Conservation (phyloP, 164 flowering plant genomes). For the Annona squamosa region DNA sequence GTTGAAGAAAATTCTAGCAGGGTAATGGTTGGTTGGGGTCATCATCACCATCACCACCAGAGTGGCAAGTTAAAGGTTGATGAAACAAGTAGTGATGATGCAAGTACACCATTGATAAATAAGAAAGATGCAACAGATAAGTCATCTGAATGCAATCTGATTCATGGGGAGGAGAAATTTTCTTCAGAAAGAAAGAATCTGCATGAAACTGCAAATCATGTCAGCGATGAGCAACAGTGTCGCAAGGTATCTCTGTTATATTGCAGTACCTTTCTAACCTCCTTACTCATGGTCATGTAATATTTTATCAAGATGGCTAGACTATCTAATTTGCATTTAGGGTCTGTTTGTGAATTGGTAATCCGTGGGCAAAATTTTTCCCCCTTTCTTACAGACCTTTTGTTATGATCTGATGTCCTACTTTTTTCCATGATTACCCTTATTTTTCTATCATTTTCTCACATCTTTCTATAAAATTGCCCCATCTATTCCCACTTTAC, state of each 20-base stretch:
- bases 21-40: constrained; percentile 39
- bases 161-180: constrained; percentile 17
- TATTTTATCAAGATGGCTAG: background rate
- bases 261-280: background rate
- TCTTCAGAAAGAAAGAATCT: constrained; percentile 5
- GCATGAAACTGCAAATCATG: too few relatives aligned
- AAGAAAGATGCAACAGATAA: constrained; percentile 12
- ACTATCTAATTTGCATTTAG: background rate
- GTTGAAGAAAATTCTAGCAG: constrained; percentile 61
- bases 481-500: too few relatives aligned
- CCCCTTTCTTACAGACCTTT: too few relatives aligned
- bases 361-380: too few relatives aligned
- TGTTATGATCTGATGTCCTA: too few relatives aligned
- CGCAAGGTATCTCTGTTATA: constrained; percentile 44
- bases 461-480: too few relatives aligned
- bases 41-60: constrained; percentile 76
- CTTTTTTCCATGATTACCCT: too few relatives aligned
- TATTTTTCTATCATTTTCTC: too few relatives aligned
- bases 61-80: constrained; percentile 44
- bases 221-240: background rate
- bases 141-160: constrained; percentile 19
- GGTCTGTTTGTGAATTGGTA: too few relatives aligned
- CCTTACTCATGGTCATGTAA: background rate
- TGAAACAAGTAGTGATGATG: constrained; percentile 23
- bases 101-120: constrained; percentile 15